A percentile compares a stretch with the other conserved stretches of the same genome.
These are phyloP conservation scores for Naganishia randhawae DNA, from an alignment of 768 basidiomycete genomes.

Conservation along the genomic window DNA sequence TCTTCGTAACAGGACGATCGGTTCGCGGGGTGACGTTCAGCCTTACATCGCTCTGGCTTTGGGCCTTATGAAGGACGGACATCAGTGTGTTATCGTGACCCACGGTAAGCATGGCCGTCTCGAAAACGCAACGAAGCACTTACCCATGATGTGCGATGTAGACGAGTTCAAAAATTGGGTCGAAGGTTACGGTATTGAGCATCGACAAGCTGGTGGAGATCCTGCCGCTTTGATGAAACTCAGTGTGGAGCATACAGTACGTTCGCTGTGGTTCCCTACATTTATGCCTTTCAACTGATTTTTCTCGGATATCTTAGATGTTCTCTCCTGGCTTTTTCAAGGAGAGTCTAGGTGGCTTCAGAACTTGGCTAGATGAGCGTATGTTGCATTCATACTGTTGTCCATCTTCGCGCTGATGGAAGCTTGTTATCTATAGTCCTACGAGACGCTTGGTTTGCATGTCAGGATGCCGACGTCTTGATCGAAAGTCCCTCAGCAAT, in stretches of 20 bases:
- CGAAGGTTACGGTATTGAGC: constrained; percentile 60
- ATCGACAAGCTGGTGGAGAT: constrained; percentile 66
- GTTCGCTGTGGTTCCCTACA: constrained; percentile 28
- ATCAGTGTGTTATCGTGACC: constrained; percentile 56
- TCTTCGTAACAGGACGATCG: constrained; percentile 56
- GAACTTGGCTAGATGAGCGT: constrained; percentile 63
- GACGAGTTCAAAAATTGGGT: constrained; percentile 59
- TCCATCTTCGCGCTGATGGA: background rate
- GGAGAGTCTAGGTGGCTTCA: constrained; percentile 61
- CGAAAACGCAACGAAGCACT: no score
- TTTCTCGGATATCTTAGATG: constrained; percentile 54
- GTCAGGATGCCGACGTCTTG: constrained; percentile 64
- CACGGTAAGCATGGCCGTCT: constrained; percentile 50
- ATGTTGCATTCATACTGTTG: constrained; percentile 49
- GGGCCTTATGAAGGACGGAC: constrained; percentile 54
- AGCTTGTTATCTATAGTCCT: background rate
- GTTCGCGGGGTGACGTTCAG: constrained; percentile 60
- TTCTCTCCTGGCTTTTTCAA: constrained; percentile 70
- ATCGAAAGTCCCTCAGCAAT: constrained; percentile 67
- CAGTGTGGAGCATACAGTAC: constrained; percentile 53
- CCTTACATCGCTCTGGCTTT: constrained; percentile 56
- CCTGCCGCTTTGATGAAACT: constrained; percentile 68
- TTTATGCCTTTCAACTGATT: constrained; percentile 18
- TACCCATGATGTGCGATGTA: constrained; percentile 2
- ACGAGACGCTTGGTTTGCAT: constrained; percentile 62